These are phyloP conservation scores for Penicillium ucsense DNA, from an alignment of 495 filamentous ascomycete genomes.

Conservation along the genomic window DNA sequence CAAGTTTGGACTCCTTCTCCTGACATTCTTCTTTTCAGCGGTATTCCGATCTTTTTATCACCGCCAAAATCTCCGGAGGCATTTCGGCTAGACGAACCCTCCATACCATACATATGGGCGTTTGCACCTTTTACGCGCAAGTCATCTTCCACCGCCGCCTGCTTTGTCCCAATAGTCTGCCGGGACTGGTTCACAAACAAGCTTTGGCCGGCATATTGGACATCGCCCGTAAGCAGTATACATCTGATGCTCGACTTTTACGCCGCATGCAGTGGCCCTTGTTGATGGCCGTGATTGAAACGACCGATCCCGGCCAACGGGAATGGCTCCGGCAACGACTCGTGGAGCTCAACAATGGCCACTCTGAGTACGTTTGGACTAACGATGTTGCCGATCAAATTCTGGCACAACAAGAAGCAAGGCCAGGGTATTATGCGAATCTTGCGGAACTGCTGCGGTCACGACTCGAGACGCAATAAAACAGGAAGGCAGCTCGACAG, in stretches of 20 bases:
- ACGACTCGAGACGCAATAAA: conserved; percentile 12
- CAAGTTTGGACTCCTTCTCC: not conserved
- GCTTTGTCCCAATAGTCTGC: conserved; percentile 14
- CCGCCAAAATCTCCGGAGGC: conserved; percentile 27
- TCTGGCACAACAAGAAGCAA: conserved; percentile 21
- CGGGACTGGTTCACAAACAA: conserved; percentile 22
- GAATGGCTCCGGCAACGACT: conserved; percentile 32
- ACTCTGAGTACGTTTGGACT: conserved; percentile 28
- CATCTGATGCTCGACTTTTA: conserved; percentile 23
- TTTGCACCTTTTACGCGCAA: conserved; percentile 34
- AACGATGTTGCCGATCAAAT: conserved; percentile 26
- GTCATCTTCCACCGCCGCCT: conserved; percentile 35
- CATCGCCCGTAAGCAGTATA: conserved; percentile 29
- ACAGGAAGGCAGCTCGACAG: too few species aligned
- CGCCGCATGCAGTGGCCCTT: conserved; percentile 38
- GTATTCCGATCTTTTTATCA: conserved; percentile 36
- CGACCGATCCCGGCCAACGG: conserved; percentile 24
- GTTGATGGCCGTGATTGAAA: conserved; percentile 37
- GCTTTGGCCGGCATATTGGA: conserved; percentile 27
- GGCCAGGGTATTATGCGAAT: conserved; percentile 20
- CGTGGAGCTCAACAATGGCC: conserved; percentile 19
- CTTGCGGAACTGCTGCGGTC: conserved; percentile 23
- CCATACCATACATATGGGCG: conserved; percentile 40
- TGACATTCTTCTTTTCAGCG: conserved; percentile 10
- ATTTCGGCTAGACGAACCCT: conserved; percentile 30